Conservation (phyloP, 306 rosid genomes). For the Lagenaria siceraria region DNA sequence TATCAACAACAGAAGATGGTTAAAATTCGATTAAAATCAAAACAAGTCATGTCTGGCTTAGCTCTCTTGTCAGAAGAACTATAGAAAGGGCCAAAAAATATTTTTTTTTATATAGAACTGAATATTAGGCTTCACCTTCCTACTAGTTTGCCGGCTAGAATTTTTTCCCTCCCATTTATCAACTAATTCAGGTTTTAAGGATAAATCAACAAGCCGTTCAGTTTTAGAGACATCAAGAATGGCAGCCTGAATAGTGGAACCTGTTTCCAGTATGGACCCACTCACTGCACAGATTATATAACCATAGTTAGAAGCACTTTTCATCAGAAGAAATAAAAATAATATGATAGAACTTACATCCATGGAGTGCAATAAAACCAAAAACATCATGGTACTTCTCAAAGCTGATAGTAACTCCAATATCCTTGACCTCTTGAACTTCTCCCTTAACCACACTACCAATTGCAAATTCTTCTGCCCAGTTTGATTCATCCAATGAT, state of each 20-base stretch:
- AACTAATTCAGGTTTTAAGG: slow-evolving; percentile 53
- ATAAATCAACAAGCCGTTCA: slow-evolving; percentile 67
- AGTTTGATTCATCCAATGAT: slow-evolving; percentile 25
- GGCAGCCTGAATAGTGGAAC: slow-evolving; percentile 54
- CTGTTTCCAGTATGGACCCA: slow-evolving; percentile 37
- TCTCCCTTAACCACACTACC: slow-evolving; percentile 57
- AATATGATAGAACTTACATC: slow-evolving; percentile 37
- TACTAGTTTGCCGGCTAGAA: slow-evolving; percentile 29
- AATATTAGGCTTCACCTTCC: slow-evolving; percentile 42
- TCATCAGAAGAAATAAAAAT: background rate
- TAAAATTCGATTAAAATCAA: background rate
- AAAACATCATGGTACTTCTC: slow-evolving; percentile 56
- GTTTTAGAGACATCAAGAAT: slow-evolving; percentile 81
- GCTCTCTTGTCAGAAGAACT: background rate
- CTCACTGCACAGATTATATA: slow-evolving; percentile 35
- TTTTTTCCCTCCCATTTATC: slow-evolving; percentile 28
- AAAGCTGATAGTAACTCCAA: slow-evolving; percentile 64
- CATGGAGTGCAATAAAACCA: slow-evolving; percentile 66
- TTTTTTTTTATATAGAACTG: background rate
- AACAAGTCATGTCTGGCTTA: background rate
- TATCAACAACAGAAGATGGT: background rate
- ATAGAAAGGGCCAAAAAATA: background rate
- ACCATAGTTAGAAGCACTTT: slow-evolving; percentile 2
- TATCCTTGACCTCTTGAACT: slow-evolving; percentile 62
- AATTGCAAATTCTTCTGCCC: slow-evolving; percentile 52